Conservation (phyloP, 2,329 filamentous ascomycete genomes). For the Pseudogymnoascus pannorum region DNA sequence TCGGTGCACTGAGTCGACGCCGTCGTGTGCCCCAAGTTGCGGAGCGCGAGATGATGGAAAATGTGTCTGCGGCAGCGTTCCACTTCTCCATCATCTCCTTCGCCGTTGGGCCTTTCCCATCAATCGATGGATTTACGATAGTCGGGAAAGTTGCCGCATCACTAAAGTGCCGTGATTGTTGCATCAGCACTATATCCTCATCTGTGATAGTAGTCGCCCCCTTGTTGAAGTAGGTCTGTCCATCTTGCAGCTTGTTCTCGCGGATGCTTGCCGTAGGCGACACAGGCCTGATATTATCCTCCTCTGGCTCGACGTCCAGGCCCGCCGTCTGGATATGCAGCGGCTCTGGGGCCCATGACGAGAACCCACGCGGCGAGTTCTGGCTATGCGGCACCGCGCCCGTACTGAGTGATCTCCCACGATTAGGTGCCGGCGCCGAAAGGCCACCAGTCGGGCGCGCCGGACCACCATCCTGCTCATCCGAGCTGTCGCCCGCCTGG, state of each 20-base stretch:
- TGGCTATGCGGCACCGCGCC: neutral
- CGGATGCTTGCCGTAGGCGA: slow-evolving; percentile 26
- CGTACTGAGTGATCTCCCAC: slow-evolving; percentile 34
- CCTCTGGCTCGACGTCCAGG: slow-evolving; percentile 10
- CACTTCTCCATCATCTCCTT: slow-evolving; percentile 43
- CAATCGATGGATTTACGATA: slow-evolving; percentile 31
- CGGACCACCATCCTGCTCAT: slow-evolving; percentile 18
- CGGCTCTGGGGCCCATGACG: neutral
- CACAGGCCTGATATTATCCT: slow-evolving; percentile 21
- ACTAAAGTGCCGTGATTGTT: slow-evolving; percentile 25
- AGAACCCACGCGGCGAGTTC: neutral
- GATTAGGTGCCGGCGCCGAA: slow-evolving; percentile 6
- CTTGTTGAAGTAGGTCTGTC: slow-evolving; percentile 26
- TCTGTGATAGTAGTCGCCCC: slow-evolving; percentile 18
- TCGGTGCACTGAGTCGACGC: slow-evolving; percentile 49
- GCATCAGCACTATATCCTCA: slow-evolving; percentile 23
- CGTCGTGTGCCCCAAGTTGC: slow-evolving; percentile 66
- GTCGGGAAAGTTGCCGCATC: slow-evolving; percentile 32
- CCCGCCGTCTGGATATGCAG: neutral
- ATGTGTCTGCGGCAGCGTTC: slow-evolving; percentile 36
- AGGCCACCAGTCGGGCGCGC: slow-evolving; percentile 13
- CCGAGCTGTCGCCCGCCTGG: slow-evolving; percentile 18
- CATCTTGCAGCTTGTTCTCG: slow-evolving; percentile 25
- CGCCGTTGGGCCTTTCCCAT: slow-evolving; percentile 35
- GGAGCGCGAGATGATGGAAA: slow-evolving; percentile 53